Conservation (phyloP, 176 grass and related monocot species). For the Musa itinerans region DNA sequence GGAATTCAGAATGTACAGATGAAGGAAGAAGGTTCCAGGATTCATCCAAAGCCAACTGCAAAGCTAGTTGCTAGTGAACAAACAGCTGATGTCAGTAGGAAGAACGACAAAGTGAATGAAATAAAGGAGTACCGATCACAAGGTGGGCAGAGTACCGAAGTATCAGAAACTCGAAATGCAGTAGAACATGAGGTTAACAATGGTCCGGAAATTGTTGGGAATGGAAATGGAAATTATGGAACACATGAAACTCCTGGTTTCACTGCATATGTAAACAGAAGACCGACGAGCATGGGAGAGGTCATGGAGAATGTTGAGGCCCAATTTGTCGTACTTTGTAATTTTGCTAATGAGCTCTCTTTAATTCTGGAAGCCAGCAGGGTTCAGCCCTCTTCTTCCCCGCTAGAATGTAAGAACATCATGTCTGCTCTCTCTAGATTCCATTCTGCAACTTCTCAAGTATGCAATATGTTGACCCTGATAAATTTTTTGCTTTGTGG, state of each 20-base stretch:
- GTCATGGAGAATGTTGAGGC: constrained; percentile 59
- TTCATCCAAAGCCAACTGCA: neutral
- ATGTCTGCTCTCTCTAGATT: neutral
- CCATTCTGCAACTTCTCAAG: too few relatives aligned
- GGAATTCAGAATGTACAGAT: neutral
- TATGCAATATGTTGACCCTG: too few relatives aligned
- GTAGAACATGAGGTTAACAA: constrained; percentile 27
- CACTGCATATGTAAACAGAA: constrained; percentile 54
- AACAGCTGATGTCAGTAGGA: neutral
- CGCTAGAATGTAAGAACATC: constrained; percentile 1
- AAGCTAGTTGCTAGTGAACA: neutral
- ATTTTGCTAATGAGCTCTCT: constrained; percentile 42
- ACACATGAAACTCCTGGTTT: constrained; percentile 48
- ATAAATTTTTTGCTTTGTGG: neutral
- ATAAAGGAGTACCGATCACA: neutral
- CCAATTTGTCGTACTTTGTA: constrained; percentile 42
- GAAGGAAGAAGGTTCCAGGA: neutral
- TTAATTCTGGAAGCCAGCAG: constrained; percentile 50
- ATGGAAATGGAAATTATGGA: constrained; percentile 13
- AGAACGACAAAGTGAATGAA: neutral
- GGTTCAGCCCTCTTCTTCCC: constrained; percentile 4
- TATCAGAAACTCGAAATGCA: neutral
- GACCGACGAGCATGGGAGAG: constrained; percentile 50
- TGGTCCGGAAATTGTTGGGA: constrained; percentile 24
- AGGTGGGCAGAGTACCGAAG: neutral